Base-by-base conservation (phyloP, 225 moss, liverwort and hornwort species). In the Lunularia cruciata region DNA sequence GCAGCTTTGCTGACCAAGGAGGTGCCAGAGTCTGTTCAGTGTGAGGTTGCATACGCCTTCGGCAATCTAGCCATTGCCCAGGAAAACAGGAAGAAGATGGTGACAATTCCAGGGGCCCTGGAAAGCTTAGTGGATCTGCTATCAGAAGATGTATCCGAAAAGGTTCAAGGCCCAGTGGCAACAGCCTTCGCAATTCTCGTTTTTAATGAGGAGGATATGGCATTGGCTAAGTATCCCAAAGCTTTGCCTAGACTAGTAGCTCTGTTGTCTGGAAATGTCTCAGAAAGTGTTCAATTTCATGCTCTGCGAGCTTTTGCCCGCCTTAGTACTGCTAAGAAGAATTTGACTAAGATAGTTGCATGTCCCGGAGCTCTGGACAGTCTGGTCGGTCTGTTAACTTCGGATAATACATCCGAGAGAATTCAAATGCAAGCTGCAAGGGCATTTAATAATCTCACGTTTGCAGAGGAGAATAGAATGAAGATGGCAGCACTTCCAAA, bases 111-210 rank as follows among this genome's bases (percentile, higher is more conserved):
- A 3, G 18, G 28, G 16, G 57, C 33, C 32, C 57, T 57, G 0
- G 57, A 57, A 15, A 57, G 57, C 30, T 57, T 57, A 33, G 57
- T 57, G 14, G 57, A 34, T 18, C 32, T 57, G 32, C 16, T 57
- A 31, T 57, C 57, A 6, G 33, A 14, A 34, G 57, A 57, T 11
- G 57, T 33, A 4, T 19, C 30, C 18, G 57, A 57, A 57, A 33
- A 15, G 18, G 57, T 57, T 31, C 57, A 34, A 57, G 30, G 18
- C 32, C 15, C 30, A 5, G 57, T 31, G 7, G 57, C 33, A 32
- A 57, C 31, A 57, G 57, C 57, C 31, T 57, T 57, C 15, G 57
- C 57, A 31, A 57, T 31, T 33, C 57, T 57, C 57, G 28, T 52
- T 23, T 52, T 52, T 26, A 57, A 57, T 16, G 31, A 34, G 57